phyloP scores from a whole-genome alignment of 306 rosid genomes.

The Benincasa hispida region DNA sequence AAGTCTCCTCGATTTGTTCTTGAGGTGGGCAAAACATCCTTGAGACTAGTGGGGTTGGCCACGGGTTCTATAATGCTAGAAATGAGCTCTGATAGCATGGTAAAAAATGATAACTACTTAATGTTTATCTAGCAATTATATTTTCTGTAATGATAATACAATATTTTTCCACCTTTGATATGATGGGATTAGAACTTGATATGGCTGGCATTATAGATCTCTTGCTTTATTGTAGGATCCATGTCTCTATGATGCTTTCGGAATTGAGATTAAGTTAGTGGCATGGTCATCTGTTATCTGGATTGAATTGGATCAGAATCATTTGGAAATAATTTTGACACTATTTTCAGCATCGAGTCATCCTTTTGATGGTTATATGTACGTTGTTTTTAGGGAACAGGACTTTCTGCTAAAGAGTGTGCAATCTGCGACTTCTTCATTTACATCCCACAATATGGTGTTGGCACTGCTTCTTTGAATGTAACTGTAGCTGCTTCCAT shows the following conservation, averaged over 20 bases:
- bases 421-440: constrained; percentile 88
- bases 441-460: constrained; percentile 85
- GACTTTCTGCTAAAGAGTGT: constrained; percentile 76
- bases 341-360: background rate
- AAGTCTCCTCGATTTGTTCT: background rate
- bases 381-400: constrained; percentile 45
- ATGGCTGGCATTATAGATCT: background rate
- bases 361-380: background rate
- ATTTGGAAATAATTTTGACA: background rate
- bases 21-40: background rate
- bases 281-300: background rate
- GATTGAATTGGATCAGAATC: background rate
- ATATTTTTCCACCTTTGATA: background rate
- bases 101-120: background rate
- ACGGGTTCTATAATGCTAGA: background rate
- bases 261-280: background rate
- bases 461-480: constrained; percentile 83
- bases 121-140: background rate
- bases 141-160: background rate
- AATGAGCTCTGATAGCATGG: background rate
- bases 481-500: constrained; percentile 93
- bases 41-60: background rate
- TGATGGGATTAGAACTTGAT: background rate
- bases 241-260: background rate
- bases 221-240: background rate